Percentiles rank a stretch among this genome's conserved stretches.
These are phyloP conservation scores for Wallemia mellicola DNA, from an alignment of 1,284 basidiomycete species.

Conservation along the genomic window DNA sequence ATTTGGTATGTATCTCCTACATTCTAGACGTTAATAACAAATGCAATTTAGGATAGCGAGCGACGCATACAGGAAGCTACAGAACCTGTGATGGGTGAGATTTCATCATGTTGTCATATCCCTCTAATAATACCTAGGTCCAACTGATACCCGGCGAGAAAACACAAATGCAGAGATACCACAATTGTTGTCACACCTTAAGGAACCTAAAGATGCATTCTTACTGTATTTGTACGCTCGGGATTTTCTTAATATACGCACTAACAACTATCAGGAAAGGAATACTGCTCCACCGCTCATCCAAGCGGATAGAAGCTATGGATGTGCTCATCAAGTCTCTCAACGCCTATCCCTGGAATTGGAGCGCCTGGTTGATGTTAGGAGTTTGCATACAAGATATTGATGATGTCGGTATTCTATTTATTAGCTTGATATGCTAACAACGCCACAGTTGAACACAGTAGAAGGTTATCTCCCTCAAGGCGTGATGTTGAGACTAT, in stretches of 20 bases:
- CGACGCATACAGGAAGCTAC: constrained; percentile 8
- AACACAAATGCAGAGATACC: constrained; percentile 34
- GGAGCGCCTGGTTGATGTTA: constrained; percentile 69
- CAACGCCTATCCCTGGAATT: constrained; percentile 66
- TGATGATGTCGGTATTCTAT: constrained; percentile 38
- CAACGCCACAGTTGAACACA: constrained; percentile 13
- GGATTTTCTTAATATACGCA: too few species aligned
- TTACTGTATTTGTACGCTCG: constrained; percentile 60
- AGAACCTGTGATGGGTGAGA: constrained; percentile 7
- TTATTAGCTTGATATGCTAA: too few species aligned
- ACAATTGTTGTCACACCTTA: constrained; percentile 29
- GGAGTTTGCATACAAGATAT: constrained; percentile 50
- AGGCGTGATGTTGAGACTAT: constrained; percentile 28
- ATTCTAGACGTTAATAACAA: background rate
- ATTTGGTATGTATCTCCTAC: constrained; percentile 30
- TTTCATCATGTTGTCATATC: constrained; percentile 9
- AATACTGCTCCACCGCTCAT: background rate
- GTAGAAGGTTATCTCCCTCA: constrained; percentile 15
- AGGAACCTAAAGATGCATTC: constrained; percentile 39
- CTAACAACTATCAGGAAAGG: too few species aligned
- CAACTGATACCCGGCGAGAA: constrained; percentile 28
- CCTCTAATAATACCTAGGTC: constrained; percentile 20
- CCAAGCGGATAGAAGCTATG: constrained; percentile 50
- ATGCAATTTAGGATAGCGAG: constrained; percentile 8
- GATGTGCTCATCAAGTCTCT: constrained; percentile 52